Base-by-base conservation (phyloP, 2,329 filamentous ascomycete genomes). In the Aspergillus sp. region DNA sequence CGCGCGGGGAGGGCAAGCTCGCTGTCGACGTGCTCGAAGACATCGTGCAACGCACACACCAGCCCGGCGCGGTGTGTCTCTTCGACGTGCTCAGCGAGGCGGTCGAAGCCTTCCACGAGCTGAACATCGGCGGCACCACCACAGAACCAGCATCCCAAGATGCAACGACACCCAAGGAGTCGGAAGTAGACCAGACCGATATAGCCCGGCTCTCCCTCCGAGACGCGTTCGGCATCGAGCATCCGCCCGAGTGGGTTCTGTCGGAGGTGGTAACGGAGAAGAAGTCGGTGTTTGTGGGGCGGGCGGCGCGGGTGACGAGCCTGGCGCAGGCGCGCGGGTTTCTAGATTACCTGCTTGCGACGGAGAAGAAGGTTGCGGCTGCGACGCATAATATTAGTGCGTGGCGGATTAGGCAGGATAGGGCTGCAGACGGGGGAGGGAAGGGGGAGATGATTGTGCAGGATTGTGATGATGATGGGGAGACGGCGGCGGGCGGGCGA, bases 371-470 rank as follows among this genome's bases (percentile, higher is more conserved):
- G 61, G 86, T 90, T 33, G 86, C 90, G n/a, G 78, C 81, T 44
- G 94, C 94, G 4, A 91, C 93, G 54, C 94, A 99, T 71, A 97
- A 97, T 70, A 96, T 99, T 66, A 92, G 88, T 17, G 93, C 93
- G 1, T 97, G 91, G 89, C 83, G 94, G 10, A 92, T 97, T 50
- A 83, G 82, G 16, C n/a, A 64, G 73, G 56, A 63, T 17, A 3
- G 16, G 55, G 50, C 65, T 10, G n/a, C n/a, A 41, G 16, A 41
- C 6, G 16, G 38, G 51, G 4, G 65, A 72, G 4, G 63, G 33
- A n/a, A 72, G 0, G 74, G 76, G 4, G 79, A 76, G 51, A 80
- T 79, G 47, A 75, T 76, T 24, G 90, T 86, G 60, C 92, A 97
- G 70, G 94, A 99, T 72, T 96, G 87, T 66, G 89, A 99, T 64